Evolutionary conservation across 768 basidiomycete genomes (phyloP).

Genomic region (Fomitopsis pulvina): DNA sequence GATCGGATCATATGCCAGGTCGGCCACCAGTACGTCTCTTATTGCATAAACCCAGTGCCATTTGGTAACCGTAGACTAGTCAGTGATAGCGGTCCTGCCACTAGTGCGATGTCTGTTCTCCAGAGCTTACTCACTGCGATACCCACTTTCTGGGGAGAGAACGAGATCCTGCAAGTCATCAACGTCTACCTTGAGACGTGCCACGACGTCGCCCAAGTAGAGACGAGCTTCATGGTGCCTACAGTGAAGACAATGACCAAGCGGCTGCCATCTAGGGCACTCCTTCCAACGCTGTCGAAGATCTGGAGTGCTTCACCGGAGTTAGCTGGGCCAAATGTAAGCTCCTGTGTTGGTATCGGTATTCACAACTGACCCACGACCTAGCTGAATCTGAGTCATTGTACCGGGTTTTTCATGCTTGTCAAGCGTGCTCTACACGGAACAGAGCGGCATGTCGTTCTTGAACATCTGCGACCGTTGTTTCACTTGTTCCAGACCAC

Average conservation of each 20-base stretch:
- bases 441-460: conserved; percentile 55
- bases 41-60: neutral
- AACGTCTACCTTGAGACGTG: conserved; percentile 47
- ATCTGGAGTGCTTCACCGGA: conserved; percentile 40
- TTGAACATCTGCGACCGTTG: conserved; percentile 56
- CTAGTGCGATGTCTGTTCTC: conserved; percentile 42
- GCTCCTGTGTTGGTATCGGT: conserved; percentile 20
- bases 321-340: conserved; percentile 26
- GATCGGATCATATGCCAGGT: conserved; percentile 30
- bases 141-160: conserved; percentile 73
- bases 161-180: conserved; percentile 51
- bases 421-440: conserved; percentile 59
- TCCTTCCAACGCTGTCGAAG: conserved; percentile 59
- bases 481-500: conserved; percentile 79
- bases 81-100: neutral
- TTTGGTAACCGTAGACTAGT: neutral
- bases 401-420: conserved; percentile 57
- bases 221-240: conserved; percentile 27
- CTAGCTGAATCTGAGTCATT: neutral
- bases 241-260: conserved; percentile 66
- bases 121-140: conserved; percentile 65
- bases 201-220: conserved; percentile 17
- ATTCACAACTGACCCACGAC: neutral
- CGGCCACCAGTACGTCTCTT: neutral
- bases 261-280: conserved; percentile 55